These are phyloP conservation scores for Schoenoplectus tabernaemontani DNA, from an alignment of 202 grass and related monocot species.

Conservation along the genomic window DNA sequence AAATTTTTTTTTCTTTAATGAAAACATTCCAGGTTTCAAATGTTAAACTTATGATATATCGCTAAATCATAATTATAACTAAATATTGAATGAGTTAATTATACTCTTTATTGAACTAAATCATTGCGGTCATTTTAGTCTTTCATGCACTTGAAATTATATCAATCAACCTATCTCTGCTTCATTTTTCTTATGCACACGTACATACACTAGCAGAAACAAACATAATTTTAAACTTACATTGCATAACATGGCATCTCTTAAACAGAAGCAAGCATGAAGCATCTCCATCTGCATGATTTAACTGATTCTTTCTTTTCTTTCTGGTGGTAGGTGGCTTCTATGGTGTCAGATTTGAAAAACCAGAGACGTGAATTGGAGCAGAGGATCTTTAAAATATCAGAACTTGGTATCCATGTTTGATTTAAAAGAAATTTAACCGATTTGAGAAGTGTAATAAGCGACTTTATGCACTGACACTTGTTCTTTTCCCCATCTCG, in stretches of 20 bases:
- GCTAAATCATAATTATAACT: not conserved
- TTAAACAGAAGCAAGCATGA: not conserved
- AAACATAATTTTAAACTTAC: not conserved
- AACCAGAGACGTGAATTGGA: slow-evolving; percentile 52
- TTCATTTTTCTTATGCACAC: no score
- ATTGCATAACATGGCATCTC: not conserved
- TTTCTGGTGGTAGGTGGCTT: slow-evolving; percentile 54
- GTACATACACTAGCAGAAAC: no score
- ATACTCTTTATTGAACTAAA: not conserved
- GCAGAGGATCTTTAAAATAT: slow-evolving; percentile 67
- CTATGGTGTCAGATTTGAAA: slow-evolving; percentile 83
- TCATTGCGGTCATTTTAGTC: not conserved
- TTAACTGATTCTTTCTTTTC: not conserved
- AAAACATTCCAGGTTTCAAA: no score
- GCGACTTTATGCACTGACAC: not conserved
- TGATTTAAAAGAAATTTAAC: slow-evolving; percentile 25
- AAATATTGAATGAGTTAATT: not conserved
- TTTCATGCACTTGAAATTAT: not conserved
- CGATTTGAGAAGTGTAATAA: slow-evolving; percentile 2
- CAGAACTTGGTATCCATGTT: slow-evolving; percentile 77
- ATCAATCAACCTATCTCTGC: no score
- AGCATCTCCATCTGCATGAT: not conserved
- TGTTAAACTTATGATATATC: not conserved
- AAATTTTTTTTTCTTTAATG: not conserved
- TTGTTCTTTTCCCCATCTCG: not conserved